These are phyloP conservation scores for Entelexis paramagnoliae DNA, from an alignment of 1,139 yeast species.

Conservation along the genomic window DNA sequence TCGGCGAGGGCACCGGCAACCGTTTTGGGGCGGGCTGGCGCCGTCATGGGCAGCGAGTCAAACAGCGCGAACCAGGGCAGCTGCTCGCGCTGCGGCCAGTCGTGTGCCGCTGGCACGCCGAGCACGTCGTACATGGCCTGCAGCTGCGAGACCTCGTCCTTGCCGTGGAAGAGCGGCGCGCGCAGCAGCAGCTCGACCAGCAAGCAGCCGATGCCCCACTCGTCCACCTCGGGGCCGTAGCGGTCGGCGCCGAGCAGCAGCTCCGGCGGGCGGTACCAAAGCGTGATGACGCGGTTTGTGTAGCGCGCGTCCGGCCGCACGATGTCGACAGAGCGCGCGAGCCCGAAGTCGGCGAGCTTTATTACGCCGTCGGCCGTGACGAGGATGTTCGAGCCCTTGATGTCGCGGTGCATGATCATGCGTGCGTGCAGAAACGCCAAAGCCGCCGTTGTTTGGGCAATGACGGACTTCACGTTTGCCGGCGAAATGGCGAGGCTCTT, in stretches of 20 bases:
- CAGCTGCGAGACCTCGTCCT: constrained; percentile 78
- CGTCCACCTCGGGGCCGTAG: constrained; percentile 83
- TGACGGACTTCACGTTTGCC: constrained; percentile 65
- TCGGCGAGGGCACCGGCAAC: not conserved
- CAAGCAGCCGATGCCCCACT: constrained; percentile 96
- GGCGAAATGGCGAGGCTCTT: constrained; percentile 53
- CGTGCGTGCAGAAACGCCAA: constrained; percentile 69
- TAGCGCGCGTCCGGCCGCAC: constrained; percentile 36
- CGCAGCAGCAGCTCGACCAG: constrained; percentile 70
- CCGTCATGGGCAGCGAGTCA: constrained; percentile 37
- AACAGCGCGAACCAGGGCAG: constrained; percentile 92
- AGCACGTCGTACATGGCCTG: constrained; percentile 63
- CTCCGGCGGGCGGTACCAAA: constrained; percentile 98
- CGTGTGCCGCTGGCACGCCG: constrained; percentile 74
- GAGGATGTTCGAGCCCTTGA: constrained; percentile 84
- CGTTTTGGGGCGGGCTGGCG: not conserved
- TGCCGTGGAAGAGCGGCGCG: constrained; percentile 73
- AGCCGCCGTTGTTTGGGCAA: constrained; percentile 70
- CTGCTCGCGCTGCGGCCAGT: constrained; percentile 66
- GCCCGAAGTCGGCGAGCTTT: constrained; percentile 88
- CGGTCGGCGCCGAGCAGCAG: constrained; percentile 78
- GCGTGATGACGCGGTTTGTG: constrained; percentile 87
- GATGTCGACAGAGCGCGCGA: constrained; percentile 46
- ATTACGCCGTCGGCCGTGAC: constrained; percentile 61
- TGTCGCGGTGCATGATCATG: constrained; percentile 81